Percentiles rank a stretch among this genome's conserved stretches.
These are phyloP conservation scores for Russula vinacea DNA, from an alignment of 768 basidiomycete species.

Conservation along the genomic window DNA sequence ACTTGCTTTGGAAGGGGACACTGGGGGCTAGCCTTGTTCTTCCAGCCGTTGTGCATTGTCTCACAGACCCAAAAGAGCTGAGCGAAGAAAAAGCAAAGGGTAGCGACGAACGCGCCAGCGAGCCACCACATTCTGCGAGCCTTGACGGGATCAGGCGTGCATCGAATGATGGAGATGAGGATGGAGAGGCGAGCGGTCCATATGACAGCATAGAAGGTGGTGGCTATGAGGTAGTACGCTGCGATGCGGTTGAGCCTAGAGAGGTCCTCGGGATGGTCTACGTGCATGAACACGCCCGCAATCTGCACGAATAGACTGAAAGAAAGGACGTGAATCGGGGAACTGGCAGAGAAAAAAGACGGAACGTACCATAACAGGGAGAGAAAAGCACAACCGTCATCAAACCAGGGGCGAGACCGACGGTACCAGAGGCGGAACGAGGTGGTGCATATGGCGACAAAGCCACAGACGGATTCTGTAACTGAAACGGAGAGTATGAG, in stretches of 20 bases:
- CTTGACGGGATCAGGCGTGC: conserved; percentile 42
- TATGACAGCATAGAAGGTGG: conserved; percentile 33
- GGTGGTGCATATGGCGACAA: conserved; percentile 32
- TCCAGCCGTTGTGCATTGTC: conserved; percentile 41
- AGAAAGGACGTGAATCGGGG: background rate
- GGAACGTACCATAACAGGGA: conserved; percentile 29
- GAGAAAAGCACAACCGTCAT: conserved; percentile 34
- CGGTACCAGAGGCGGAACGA: conserved; percentile 31
- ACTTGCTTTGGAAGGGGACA: conserved; percentile 48
- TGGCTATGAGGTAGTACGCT: conserved; percentile 35
- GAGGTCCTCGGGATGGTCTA: conserved; percentile 27
- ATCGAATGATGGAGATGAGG: conserved; percentile 52
- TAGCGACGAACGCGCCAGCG: conserved; percentile 34
- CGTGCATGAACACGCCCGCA: conserved; percentile 34
- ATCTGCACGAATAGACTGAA: conserved; percentile 31
- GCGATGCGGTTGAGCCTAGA: conserved; percentile 31
- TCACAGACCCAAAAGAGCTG: conserved; percentile 49
- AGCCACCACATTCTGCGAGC: conserved; percentile 25
- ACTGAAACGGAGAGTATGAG: conserved; percentile 19
- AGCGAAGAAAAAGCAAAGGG: conserved; percentile 41
- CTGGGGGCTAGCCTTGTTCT: conserved; percentile 37
- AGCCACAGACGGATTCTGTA: conserved; percentile 32
- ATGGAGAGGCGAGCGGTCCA: conserved; percentile 47
- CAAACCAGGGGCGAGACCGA: conserved; percentile 34
- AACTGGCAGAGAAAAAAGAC: background rate